A percentile compares a stretch with the other conserved stretches of the same genome.
These are phyloP conservation scores for Hysterangium stoloniferum DNA, from an alignment of 768 basidiomycete species.

Conservation along the genomic window DNA sequence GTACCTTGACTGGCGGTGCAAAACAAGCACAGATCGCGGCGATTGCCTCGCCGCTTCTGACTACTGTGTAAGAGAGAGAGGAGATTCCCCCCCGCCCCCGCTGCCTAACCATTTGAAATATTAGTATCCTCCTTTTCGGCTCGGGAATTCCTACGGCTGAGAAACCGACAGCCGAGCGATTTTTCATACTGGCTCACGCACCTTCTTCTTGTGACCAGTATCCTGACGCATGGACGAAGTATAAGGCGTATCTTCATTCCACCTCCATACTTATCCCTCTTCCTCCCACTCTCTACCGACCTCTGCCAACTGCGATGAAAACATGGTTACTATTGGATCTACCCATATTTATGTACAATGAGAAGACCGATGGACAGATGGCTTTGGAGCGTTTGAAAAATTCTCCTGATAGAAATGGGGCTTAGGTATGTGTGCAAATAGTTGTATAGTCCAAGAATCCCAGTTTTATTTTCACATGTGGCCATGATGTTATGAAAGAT, in stretches of 20 bases:
- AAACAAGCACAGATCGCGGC: conserved; percentile 52
- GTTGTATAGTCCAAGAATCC: no score
- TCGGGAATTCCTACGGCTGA: conserved; percentile 67
- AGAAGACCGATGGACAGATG: conserved; percentile 37
- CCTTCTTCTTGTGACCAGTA: conserved; percentile 25
- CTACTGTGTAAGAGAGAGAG: conserved; percentile 44
- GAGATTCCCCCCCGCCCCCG: no score
- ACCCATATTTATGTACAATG: conserved; percentile 52
- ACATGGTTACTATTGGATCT: conserved; percentile 51
- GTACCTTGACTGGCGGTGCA: conserved; percentile 32
- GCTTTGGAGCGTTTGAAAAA: conserved; percentile 33
- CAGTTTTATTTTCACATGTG: no score
- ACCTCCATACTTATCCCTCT: conserved; percentile 59
- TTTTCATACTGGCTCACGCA: conserved; percentile 45
- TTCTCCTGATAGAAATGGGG: conserved; percentile 3
- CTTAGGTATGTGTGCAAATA: no score
- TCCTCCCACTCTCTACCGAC: conserved; percentile 46
- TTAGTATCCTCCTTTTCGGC: conserved; percentile 52
- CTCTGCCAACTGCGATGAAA: conserved; percentile 46
- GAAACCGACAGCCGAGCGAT: conserved; percentile 55
- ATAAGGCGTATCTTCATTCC: conserved; percentile 44
- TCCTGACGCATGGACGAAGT: conserved; percentile 39
- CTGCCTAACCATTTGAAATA: neutral
- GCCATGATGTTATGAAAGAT: no score
- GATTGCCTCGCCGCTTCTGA: conserved; percentile 57